Evolutionary conservation across 2,329 filamentous ascomycete species (phyloP).

Genomic region (Metarhizium anisopliae): DNA sequence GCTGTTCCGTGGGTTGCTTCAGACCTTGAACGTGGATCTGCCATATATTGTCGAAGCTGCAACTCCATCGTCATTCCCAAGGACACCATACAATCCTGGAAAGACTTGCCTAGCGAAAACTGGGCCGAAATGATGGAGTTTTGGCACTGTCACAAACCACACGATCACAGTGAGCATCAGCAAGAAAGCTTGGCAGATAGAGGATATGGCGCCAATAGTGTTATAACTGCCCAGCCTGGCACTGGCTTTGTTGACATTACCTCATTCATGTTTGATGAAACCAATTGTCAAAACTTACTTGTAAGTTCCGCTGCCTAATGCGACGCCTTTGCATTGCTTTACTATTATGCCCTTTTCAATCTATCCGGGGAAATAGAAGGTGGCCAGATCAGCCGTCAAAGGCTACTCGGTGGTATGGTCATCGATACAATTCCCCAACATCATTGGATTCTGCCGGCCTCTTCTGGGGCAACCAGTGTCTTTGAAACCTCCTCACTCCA

Average conservation of each 20-base stretch:
- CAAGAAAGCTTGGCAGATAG: slow-evolving; percentile 48
- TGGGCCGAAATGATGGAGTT: slow-evolving; percentile 99
- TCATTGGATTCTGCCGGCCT: slow-evolving; percentile 23
- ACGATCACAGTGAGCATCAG: slow-evolving; percentile 39
- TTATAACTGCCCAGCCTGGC: slow-evolving; percentile 55
- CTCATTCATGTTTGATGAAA: slow-evolving; percentile 60
- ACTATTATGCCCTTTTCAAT: background rate
- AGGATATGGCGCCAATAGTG: slow-evolving; percentile 77
- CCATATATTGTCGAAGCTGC: slow-evolving; percentile 36
- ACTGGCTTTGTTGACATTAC: slow-evolving; percentile 75
- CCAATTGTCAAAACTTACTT: slow-evolving; percentile 48
- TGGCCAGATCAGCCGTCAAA: slow-evolving; percentile 38
- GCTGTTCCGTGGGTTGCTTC: slow-evolving; percentile 47
- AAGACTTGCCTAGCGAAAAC: slow-evolving; percentile 88
- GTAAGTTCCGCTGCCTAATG: slow-evolving; percentile 21
- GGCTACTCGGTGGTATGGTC: slow-evolving; percentile 44
- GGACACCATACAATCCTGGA: slow-evolving; percentile 54
- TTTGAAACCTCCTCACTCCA: slow-evolving; percentile 27
- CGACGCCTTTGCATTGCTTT: slow-evolving; percentile 8
- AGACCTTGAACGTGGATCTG: slow-evolving; percentile 31
- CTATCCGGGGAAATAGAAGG: slow-evolving; percentile 47
- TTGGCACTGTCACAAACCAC: slow-evolving; percentile 97
- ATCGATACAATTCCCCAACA: slow-evolving; percentile 66
- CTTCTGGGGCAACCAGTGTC: slow-evolving; percentile 14
- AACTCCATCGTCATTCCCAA: slow-evolving; percentile 25